phyloP scores from a whole-genome alignment of 345 rosid genomes.

The Mangifera indica region DNA sequence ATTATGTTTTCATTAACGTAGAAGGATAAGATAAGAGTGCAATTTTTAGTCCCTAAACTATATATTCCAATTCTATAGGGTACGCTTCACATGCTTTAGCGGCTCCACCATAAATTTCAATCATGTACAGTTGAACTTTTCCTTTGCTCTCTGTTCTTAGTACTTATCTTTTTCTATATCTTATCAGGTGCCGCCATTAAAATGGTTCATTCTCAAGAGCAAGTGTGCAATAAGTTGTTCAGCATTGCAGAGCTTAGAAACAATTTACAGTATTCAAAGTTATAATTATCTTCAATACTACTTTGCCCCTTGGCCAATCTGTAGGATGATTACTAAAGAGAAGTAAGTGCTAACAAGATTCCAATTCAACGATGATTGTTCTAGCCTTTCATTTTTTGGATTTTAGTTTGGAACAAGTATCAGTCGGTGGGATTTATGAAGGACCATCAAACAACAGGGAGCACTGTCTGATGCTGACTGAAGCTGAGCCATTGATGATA shows the following conservation, averaged over 20 bases:
- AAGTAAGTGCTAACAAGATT: no score
- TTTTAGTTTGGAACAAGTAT: no score
- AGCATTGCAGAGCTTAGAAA: background rate
- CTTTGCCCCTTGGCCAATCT: no score
- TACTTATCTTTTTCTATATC: background rate
- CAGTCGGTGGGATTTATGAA: background rate
- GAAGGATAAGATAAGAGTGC: background rate
- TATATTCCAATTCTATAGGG: background rate
- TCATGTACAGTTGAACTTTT: background rate
- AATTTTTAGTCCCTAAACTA: no score
- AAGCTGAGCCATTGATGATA: background rate
- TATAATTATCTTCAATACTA: background rate
- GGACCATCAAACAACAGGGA: background rate
- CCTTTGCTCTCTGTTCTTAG: background rate
- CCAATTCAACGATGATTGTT: no score
- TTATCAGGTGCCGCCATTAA: background rate
- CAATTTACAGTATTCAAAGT: background rate
- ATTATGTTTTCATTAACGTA: background rate
- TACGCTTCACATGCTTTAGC: background rate
- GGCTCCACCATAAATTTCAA: conserved; percentile 4
- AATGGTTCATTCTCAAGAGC: background rate
- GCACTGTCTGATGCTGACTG: background rate
- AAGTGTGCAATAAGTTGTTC: background rate
- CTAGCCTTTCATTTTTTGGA: no score
- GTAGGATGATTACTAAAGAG: no score